Base-by-base conservation (phyloP, 2,329 filamentous ascomycete species). In the Albophoma yamanashiensis region DNA sequence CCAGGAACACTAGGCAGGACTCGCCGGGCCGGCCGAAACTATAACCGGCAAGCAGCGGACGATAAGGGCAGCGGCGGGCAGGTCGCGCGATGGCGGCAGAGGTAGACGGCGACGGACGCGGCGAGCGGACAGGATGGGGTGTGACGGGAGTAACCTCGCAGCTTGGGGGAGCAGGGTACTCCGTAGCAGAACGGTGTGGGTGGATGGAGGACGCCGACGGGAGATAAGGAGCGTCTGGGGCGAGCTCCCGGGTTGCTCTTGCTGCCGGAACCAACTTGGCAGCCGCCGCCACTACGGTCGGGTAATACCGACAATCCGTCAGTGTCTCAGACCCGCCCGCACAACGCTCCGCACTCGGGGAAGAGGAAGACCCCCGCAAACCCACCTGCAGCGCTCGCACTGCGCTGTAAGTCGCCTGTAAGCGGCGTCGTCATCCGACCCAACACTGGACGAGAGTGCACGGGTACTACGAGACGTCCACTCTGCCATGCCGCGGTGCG, bases 301-400 rank as follows among this genome's bases (percentile, higher is more conserved):
- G n/a, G 27, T 5, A 31, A 36, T 60, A 57, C 59, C 59, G 59
- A 40, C 50, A 56, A 50, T 31, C 47, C 59, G 59, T 60, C 59
- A 58, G 56, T 22, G 20, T 60, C 25, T 58, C 55, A 43, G 25
- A 38, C 11, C 42, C 55, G 38, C 55, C 1, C 55, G 6, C 36
- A 17, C 38, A 17, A 20, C 39, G 11, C 25, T 42, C 39, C 22
- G 50, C 52, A 42, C 39, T 14, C 22, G 55, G 39, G 14, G 14
- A 12, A 7, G 15, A 40, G n/a, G n/a, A n/a, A n/a, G n/a, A n/a
- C n/a, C 38, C 50, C 50, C 45, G 38, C 47, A 36, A 39, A 34
- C n/a, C 36, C 12, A 56, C 34, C 52, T 38, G 52, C 17, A 55
- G 52, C 20, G 34, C 15, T 57, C 9, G 20, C 25, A 39, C 43